Evolutionary conservation across 345 rosid genomes (phyloP), one percentile per base, ranked within the genome.

Genomic region (Pistacia vera): DNA sequence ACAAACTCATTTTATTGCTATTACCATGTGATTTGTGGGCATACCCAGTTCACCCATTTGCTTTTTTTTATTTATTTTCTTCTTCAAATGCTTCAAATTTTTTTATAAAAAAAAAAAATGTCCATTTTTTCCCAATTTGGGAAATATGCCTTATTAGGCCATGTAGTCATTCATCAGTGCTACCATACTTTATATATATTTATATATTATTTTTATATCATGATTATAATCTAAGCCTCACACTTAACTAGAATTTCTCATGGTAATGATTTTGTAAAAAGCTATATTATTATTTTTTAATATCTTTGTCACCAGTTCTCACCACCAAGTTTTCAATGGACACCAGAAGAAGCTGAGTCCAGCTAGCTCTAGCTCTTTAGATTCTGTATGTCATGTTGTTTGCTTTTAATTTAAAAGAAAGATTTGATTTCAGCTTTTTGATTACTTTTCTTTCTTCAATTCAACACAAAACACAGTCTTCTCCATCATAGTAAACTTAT

Each of bases 1-100:
- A 86, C 90, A 85, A 82, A 79, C 84, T 88, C 89, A 84, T 88
- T 86, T 67, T 75, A 77, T 77, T 51, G 76, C 75, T 73, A 75
- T 57, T 75, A 73, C 79, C 85, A 79, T 81, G 85, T 86, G 93
- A 76, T 83, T 70, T 76, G 72, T 80, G 81, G 81, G 75, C 84
- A 78, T 67, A 74, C 61, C 71, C 72, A 66, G 79, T 64, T 73
- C 78, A 36, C 71, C 85, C 81, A 58, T 65, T 75, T 79, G 63
- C 51, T 54, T 28, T 55, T 12, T 16, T 78, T 69, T 20, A 25
- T 7, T 5, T 66, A 13, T 22, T 46, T 52, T 41, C 38, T 68
- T 35, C 36, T 54, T 58, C 33, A 17, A 48, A 33, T 11, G 36
- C 25, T 13, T n/a, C 44, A 2, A 2, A 0, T 8, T 25, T 25